Conservation (phyloP, 805 yeast genomes). For the Kuraishia piskuri region DNA sequence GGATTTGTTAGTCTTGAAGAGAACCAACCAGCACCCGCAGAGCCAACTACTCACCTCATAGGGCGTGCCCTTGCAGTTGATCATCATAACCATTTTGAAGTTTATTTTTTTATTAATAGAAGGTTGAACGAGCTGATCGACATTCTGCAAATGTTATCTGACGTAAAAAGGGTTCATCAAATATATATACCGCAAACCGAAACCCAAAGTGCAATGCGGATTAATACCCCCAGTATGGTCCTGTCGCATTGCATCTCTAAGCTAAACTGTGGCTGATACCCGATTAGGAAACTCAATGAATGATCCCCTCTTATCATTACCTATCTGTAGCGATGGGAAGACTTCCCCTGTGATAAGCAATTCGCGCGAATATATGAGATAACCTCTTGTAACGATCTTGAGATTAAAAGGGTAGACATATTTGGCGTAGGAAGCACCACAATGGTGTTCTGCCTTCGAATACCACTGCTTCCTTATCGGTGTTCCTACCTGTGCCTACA, state of each 20-base stretch:
- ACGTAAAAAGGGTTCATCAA: background rate
- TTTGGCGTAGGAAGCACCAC: too few relatives aligned
- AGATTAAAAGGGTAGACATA: too few relatives aligned
- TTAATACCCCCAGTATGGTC: background rate
- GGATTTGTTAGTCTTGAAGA: background rate
- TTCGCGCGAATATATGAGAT: background rate
- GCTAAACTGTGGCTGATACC: background rate
- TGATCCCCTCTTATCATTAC: background rate
- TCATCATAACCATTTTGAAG: conserved; percentile 3
- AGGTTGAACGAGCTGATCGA: background rate
- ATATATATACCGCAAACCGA: too few relatives aligned
- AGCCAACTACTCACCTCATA: conserved; percentile 5
- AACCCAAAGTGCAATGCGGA: background rate
- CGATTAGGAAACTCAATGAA: background rate
- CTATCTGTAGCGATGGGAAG: background rate
- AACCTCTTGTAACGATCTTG: too few relatives aligned
- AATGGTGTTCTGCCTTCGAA: too few relatives aligned
- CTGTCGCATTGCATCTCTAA: background rate
- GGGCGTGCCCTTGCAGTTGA: conserved; percentile 9
- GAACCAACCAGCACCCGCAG: too few relatives aligned
- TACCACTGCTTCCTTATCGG: too few relatives aligned
- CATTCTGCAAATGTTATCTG: too few relatives aligned
- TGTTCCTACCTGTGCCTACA: too few relatives aligned
- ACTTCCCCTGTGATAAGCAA: background rate
- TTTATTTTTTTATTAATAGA: background rate